Conservation (phyloP, 2,329 filamentous ascomycete species). For the Penicillium sp. region DNA sequence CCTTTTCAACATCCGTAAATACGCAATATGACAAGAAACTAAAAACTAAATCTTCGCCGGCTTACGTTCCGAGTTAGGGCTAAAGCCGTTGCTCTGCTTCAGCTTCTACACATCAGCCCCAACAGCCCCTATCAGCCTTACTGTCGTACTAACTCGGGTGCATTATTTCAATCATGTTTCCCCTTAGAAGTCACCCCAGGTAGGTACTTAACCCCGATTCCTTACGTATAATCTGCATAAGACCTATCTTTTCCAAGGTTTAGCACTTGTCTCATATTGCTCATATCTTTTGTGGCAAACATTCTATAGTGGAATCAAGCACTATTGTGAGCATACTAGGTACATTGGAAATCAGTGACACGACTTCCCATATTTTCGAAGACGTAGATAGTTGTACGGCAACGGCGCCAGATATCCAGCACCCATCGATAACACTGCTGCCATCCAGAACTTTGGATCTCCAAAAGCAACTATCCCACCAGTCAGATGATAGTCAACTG, state of each 20-base stretch:
- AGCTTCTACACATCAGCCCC: not conserved
- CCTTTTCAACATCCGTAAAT: not conserved
- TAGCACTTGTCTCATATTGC: not conserved
- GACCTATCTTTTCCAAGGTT: constrained; percentile 4
- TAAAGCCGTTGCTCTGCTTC: not conserved
- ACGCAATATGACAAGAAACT: not conserved
- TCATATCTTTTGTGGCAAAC: too few species aligned
- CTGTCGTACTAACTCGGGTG: not conserved
- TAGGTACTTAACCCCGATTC: not conserved
- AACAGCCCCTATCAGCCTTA: not conserved
- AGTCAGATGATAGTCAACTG: constrained; percentile 56
- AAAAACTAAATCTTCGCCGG: not conserved
- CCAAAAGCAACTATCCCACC: constrained; percentile 51
- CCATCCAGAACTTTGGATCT: constrained; percentile 52
- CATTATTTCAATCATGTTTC: constrained; percentile 13
- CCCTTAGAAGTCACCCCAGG: not conserved
- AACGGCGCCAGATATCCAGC: constrained; percentile 47
- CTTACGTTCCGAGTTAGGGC: not conserved
- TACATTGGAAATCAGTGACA: constrained; percentile 14
- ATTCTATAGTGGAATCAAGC: not conserved
- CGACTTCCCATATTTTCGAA: constrained; percentile 50
- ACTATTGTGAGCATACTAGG: not conserved
- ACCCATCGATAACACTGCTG: constrained; percentile 39
- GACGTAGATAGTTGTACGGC: constrained; percentile 54
- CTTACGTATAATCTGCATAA: not conserved